Evolutionary conservation across 441 rosid species (phyloP), one percentile per base, ranked within the genome.

Genomic region (Eruca vesicaria): DNA sequence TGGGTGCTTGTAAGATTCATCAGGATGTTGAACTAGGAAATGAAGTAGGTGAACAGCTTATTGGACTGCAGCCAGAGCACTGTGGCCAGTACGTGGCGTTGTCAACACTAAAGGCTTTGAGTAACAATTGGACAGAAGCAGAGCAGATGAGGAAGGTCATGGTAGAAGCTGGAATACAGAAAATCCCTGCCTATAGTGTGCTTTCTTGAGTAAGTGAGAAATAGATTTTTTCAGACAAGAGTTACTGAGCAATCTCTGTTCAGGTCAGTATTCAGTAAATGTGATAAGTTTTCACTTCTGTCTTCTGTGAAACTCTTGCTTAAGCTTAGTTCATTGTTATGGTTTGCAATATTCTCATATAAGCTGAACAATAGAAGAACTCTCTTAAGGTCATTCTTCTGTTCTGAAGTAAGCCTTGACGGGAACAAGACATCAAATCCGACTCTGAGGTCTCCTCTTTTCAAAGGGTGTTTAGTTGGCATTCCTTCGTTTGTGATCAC

Each of bases 381-480:
- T 82, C 88, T 82, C 80, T 68, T 88, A 80, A 94, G 84, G 69
- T 89, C 93, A 69, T 80, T 86, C 82, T 85, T 92, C 90, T 92
- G 98, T 55, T 90, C 90, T 18, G 81, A 73, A 0, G 84, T 83
- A 33, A 94, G 90, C 70, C 80, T 86, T 2, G 84, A 81, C 0
- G 98, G 97, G 74, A 89, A 94, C 74, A 73, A 63, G 38, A 92
- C 71, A 41, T 90, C 91, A 35, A 92, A 92, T 68, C 72, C 83
- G 69, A 94, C 73, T 66, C 73, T 79, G 2, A 92, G 88, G 15
- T 86, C 84, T 53, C 97, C 98, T 73, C 85, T 92, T 82, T 86
- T 88, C 82, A 66, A 80, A 15, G 95, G 94, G 57, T 92, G 93
- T 82, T 87, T 89, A 0, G 97, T 79, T 5, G 97, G 97, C 97